Conservation (phyloP, 345 rosid genomes). For the Dimocarpus longan region DNA sequence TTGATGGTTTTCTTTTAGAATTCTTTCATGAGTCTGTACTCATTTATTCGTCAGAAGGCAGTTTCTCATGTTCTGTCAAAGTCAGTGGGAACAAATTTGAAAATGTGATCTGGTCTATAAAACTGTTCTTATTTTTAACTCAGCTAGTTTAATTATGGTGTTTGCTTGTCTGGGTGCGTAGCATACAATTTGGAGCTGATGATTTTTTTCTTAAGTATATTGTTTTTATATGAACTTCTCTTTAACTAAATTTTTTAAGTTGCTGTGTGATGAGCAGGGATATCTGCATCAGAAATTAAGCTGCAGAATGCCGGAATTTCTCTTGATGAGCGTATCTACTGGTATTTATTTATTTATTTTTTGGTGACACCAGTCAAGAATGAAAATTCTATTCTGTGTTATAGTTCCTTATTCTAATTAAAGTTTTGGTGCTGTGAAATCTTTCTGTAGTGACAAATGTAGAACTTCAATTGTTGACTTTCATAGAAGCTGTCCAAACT, state of each 20-base stretch:
- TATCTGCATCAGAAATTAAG: constrained; percentile 18
- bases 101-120: not conserved
- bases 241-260: not conserved
- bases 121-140: not conserved
- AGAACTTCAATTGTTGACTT: constrained; percentile 47
- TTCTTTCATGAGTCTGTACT: not conserved
- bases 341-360: constrained; percentile 27
- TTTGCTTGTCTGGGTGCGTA: not conserved
- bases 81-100: not conserved
- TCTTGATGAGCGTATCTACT: constrained; percentile 41
- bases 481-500: constrained; percentile 46
- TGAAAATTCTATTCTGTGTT: not conserved
- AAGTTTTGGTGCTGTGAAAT: not conserved
- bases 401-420: not conserved
- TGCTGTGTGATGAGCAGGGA: constrained; percentile 21
- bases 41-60: not conserved
- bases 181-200: not conserved
- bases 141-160: not conserved
- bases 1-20: not conserved
- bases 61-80: not conserved
- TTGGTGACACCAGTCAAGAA: not conserved
- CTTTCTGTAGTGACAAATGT: constrained; percentile 44
- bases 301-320: constrained; percentile 24
- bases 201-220: not conserved
- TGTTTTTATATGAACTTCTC: not conserved